phyloP scores from a whole-genome alignment of 768 basidiomycete genomes.

The Naganishia antarctica region DNA sequence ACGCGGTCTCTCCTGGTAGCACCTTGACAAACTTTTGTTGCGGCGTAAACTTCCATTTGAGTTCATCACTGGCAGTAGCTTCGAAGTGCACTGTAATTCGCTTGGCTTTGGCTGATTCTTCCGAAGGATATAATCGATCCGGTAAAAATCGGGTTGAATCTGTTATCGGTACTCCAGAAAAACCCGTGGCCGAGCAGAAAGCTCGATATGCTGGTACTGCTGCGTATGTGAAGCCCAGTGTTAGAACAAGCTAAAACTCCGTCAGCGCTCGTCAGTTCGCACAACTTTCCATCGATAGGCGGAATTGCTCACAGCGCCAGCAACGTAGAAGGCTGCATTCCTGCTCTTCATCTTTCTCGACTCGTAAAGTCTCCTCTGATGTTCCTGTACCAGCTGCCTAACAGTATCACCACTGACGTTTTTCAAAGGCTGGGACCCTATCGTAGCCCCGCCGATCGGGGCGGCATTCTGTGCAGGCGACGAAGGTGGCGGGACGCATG shows the following conservation, averaged over 20 bases:
- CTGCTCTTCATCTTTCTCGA: constrained; percentile 24
- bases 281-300: too few species aligned
- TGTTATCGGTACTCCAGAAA: constrained; percentile 87
- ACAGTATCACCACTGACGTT: background rate
- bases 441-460: background rate
- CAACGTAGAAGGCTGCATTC: constrained; percentile 24
- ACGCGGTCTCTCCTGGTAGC: constrained; percentile 86
- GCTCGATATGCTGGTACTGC: constrained; percentile 95
- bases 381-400: constrained; percentile 22
- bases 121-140: constrained; percentile 62
- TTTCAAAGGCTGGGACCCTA: background rate
- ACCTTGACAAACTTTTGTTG: constrained; percentile 85
- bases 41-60: constrained; percentile 90
- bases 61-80: constrained; percentile 77
- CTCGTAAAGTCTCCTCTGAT: constrained; percentile 24
- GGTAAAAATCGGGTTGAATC: constrained; percentile 61
- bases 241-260: constrained; percentile 62
- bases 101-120: constrained; percentile 55
- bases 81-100: constrained; percentile 93
- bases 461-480: constrained; percentile 3
- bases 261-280: too few species aligned
- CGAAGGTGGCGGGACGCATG: background rate
- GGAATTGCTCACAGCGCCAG: constrained; percentile 26
- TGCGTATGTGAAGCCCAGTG: constrained; percentile 85
- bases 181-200: constrained; percentile 96